These are phyloP conservation scores for Phylloporus arenicola DNA, from an alignment of 768 basidiomycete genomes.

Conservation along the genomic window DNA sequence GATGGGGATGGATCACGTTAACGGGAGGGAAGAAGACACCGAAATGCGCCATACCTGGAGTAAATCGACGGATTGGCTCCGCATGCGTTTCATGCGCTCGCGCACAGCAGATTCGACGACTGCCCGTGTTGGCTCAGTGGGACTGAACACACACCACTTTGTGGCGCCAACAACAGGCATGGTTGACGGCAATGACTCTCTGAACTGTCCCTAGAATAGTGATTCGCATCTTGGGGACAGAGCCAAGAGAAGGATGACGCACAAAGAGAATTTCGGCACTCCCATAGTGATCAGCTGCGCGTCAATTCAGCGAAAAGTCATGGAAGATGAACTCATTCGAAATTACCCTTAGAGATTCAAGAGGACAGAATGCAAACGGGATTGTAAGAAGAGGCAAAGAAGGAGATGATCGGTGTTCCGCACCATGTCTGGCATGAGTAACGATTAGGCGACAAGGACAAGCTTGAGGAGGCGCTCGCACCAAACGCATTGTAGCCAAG, in stretches of 20 bases:
- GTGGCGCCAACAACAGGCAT: slow-evolving; percentile 62
- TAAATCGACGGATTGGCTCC: slow-evolving; percentile 53
- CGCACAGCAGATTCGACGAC: slow-evolving; percentile 58
- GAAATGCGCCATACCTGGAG: slow-evolving; percentile 50
- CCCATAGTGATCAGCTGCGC: slow-evolving; percentile 80
- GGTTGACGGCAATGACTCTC: slow-evolving; percentile 37
- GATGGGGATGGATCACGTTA: neutral
- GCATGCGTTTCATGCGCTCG: slow-evolving; percentile 69
- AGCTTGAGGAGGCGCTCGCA: slow-evolving; percentile 18
- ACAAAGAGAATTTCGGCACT: slow-evolving; percentile 79
- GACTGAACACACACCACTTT: slow-evolving; percentile 80
- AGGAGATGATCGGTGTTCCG: slow-evolving; percentile 19
- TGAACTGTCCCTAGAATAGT: slow-evolving; percentile 61
- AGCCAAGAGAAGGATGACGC: slow-evolving; percentile 21
- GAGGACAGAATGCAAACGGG: slow-evolving; percentile 1
- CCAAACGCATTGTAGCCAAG: slow-evolving; percentile 47
- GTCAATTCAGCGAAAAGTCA: slow-evolving; percentile 9
- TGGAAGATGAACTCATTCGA: neutral
- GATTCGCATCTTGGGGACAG: neutral
- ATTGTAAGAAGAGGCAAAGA: slow-evolving; percentile 13
- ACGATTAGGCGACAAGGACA: slow-evolving; percentile 12
- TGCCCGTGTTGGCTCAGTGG: slow-evolving; percentile 43
- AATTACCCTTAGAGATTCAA: slow-evolving; percentile 23
- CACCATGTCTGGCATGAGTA: slow-evolving; percentile 48
- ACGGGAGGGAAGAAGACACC: neutral